These are phyloP conservation scores for Yamadazyma atmosphaerica DNA, from an alignment of 1,139 yeast genomes.

Conservation along the genomic window DNA sequence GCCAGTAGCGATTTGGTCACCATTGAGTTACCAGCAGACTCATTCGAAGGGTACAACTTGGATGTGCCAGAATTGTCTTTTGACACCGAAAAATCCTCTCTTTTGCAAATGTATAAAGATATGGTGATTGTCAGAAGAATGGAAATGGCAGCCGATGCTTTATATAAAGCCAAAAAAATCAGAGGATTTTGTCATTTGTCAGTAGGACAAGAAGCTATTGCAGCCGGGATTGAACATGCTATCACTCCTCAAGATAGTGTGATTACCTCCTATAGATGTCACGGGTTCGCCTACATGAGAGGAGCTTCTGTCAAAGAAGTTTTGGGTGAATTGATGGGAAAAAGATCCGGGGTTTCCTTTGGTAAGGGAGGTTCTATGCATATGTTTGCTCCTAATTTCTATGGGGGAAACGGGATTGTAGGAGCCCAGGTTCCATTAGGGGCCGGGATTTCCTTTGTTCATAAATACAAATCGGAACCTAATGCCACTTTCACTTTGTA, in stretches of 20 bases:
- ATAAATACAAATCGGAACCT: constrained; percentile 82
- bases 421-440: constrained; percentile 99
- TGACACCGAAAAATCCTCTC: constrained; percentile 74
- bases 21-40: constrained; percentile 68
- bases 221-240: constrained; percentile 97
- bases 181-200: constrained; percentile 99
- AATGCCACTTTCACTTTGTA: constrained; percentile 85
- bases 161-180: constrained; percentile 96
- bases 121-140: constrained; percentile 93
- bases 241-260: constrained; percentile 80
- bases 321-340: constrained; percentile 95
- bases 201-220: constrained; percentile 99
- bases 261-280: constrained; percentile 97
- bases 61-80: constrained; percentile 70
- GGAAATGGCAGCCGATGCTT: constrained; percentile 99
- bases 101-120: constrained; percentile 93
- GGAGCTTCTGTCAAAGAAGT: constrained; percentile 91
- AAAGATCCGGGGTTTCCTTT: constrained; percentile 88
- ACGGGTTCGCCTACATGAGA: constrained; percentile 95
- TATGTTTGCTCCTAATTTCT: constrained; percentile 92
- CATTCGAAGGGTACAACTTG: constrained; percentile 81
- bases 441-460: constrained; percentile 96
- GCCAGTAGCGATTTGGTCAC: constrained; percentile 40
- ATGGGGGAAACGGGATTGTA: constrained; percentile 99
- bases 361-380: constrained; percentile 99